Percentiles rank a stretch among this genome's conserved stretches.
Evolutionary conservation across 352 stramenopile genomes (phyloP).

Genomic region (Globisporangium abappressorium): DNA sequence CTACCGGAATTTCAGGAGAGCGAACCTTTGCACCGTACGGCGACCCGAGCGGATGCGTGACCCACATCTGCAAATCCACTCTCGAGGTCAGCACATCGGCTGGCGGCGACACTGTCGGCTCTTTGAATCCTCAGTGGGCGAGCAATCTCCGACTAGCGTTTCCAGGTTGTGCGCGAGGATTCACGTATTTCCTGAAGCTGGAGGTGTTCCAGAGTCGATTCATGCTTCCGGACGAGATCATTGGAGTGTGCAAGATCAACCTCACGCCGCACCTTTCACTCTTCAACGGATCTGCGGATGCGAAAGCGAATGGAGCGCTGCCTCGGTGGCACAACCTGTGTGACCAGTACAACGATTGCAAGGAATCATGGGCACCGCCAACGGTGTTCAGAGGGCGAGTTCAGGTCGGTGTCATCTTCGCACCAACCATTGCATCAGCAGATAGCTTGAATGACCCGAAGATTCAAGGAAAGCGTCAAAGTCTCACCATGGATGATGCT

Average conservation of each 20-base stretch:
- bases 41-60: conserved; percentile 76
- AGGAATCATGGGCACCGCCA: conserved; percentile 78
- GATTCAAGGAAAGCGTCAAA: conserved; percentile 35
- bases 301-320: conserved; percentile 76
- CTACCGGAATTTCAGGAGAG: conserved; percentile 68
- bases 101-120: conserved; percentile 9
- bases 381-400: conserved; percentile 79
- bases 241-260: conserved; percentile 86
- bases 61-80: conserved; percentile 53
- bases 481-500: conserved; percentile 13
- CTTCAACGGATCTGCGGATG: conserved; percentile 74
- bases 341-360: conserved; percentile 86
- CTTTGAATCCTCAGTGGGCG: conserved; percentile 58
- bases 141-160: conserved; percentile 79
- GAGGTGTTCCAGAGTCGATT: conserved; percentile 85
- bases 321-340: conserved; percentile 85
- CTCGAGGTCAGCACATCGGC: conserved; percentile 22
- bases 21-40: conserved; percentile 67
- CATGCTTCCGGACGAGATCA: conserved; percentile 71
- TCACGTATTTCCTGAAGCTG: conserved; percentile 76
- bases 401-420: conserved; percentile 78
- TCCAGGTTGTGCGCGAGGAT: conserved; percentile 65
- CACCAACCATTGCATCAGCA: conserved; percentile 54
- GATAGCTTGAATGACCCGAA: conserved; percentile 46
- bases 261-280: conserved; percentile 80